Evolutionary conservation across 345 rosid species (phyloP).

Genomic region (Theobroma cacao): DNA sequence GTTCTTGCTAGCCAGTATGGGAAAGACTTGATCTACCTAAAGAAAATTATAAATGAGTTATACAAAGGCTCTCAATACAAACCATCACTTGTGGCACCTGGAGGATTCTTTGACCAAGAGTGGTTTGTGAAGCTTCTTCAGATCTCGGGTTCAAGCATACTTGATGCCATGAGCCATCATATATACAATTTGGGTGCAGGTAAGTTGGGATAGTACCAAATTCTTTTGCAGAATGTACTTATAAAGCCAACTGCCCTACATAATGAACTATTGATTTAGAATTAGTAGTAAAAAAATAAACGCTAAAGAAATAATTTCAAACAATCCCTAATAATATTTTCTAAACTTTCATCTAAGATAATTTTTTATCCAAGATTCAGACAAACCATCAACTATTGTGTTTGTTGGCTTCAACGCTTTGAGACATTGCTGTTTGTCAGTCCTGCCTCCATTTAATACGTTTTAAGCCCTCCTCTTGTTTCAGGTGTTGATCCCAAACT

Average conservation of each 20-base stretch:
- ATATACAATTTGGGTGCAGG: conserved; percentile 96
- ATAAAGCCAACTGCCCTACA: background rate
- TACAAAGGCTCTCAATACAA: conserved; percentile 51
- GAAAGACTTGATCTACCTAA: conserved; percentile 67
- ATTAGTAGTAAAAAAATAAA: background rate
- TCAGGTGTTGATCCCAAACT: conserved; percentile 81
- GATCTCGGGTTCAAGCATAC: conserved; percentile 61
- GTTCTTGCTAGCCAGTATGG: conserved; percentile 75
- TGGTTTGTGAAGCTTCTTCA: conserved; percentile 82
- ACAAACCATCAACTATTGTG: background rate
- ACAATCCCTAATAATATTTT: background rate
- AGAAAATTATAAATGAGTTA: conserved; percentile 45
- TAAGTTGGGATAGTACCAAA: conserved; percentile 16
- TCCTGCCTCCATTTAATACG: background rate
- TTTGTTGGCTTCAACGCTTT: background rate
- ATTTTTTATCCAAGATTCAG: background rate
- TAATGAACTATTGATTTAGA: background rate
- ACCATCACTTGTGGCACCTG: conserved; percentile 82
- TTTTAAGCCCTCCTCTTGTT: conserved; percentile 12
- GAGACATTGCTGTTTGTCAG: background rate
- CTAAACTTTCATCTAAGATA: background rate
- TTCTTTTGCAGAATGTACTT: background rate
- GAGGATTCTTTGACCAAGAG: conserved; percentile 72
- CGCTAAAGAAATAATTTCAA: background rate
- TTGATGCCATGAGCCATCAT: conserved; percentile 77